A percentile compares a stretch with the other conserved stretches of the same genome.
These are phyloP conservation scores for Pseudopyricularia cyperi DNA, from an alignment of 2,329 filamentous ascomycete species.

Conservation along the genomic window DNA sequence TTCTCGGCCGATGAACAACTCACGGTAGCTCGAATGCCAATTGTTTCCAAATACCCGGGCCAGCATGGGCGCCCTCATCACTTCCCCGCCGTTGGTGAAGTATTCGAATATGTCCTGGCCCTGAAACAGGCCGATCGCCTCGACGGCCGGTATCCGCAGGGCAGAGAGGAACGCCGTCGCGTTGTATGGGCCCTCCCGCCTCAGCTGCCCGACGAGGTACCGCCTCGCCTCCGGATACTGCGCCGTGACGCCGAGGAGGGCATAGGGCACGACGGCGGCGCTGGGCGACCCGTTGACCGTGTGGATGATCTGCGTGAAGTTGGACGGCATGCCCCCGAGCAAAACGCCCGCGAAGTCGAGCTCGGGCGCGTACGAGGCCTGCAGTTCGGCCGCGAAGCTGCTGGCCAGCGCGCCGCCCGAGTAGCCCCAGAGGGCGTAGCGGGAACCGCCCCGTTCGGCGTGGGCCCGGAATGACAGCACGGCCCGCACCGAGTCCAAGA, in stretches of 20 bases:
- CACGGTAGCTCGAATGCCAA: neutral
- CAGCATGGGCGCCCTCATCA: neutral
- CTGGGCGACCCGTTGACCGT: constrained; percentile 18
- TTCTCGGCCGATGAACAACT: no score
- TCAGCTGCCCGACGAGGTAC: neutral
- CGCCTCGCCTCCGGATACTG: neutral
- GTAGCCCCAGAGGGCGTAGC: constrained; percentile 36
- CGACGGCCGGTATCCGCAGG: neutral
- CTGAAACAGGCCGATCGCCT: neutral
- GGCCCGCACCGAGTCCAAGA: constrained; percentile 28
- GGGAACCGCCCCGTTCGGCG: constrained; percentile 14
- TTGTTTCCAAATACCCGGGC: neutral
- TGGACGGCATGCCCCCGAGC: constrained; percentile 29
- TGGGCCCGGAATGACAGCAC: constrained; percentile 13
- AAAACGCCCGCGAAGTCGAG: constrained; percentile 21
- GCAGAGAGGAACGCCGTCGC: neutral
- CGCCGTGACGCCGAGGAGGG: neutral
- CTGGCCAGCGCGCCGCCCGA: constrained; percentile 35
- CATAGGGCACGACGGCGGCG: constrained; percentile 16
- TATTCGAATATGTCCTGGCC: neutral
- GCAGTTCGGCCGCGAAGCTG: constrained; percentile 36
- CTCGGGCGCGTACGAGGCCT: constrained; percentile 32
- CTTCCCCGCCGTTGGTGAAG: neutral
- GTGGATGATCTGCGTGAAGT: constrained; percentile 24
- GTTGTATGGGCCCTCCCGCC: neutral